phyloP scores from a whole-genome alignment of 78 protist species.

The Diacronema lutheri region DNA sequence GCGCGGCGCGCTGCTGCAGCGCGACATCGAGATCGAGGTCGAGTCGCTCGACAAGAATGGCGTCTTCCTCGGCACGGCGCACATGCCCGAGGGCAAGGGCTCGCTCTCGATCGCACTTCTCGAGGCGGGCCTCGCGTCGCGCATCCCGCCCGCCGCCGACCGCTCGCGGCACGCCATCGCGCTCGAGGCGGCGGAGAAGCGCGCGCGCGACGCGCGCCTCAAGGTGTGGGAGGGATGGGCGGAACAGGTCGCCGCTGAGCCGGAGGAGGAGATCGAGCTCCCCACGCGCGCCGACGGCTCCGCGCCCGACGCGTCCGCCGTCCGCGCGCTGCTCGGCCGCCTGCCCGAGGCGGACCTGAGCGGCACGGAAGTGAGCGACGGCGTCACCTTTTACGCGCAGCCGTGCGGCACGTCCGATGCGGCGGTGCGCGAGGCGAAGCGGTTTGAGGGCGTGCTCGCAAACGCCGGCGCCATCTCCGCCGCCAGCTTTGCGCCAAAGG shows the following conservation, averaged over 20 bases:
- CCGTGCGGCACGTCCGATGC: not conserved
- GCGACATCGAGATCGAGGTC: conserved; percentile 28
- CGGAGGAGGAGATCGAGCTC: not conserved
- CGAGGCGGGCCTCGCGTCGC: conserved; percentile 2
- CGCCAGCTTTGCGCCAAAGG: not conserved
- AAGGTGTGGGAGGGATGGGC: not conserved
- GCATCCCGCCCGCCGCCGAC: not conserved
- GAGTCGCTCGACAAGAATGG: not conserved
- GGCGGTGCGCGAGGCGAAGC: not conserved
- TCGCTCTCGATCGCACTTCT: not conserved
- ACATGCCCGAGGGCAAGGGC: not conserved
- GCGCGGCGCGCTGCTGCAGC: not conserved
- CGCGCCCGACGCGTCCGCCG: not conserved
- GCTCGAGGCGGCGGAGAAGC: not conserved
- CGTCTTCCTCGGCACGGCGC: not conserved
- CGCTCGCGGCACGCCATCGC: not conserved
- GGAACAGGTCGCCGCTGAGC: not conserved
- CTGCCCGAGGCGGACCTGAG: not conserved
- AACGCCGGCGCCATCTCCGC: not conserved
- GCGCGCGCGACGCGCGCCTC: not conserved
- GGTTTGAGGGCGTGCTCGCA: not conserved
- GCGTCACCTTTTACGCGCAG: conserved; percentile 16
- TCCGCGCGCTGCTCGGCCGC: no score
- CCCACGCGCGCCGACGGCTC: not conserved
- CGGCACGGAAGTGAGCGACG: conserved; percentile 1